Conservation (phyloP, 2,329 filamentous ascomycete genomes). For the Chaetomium globosum region DNA sequence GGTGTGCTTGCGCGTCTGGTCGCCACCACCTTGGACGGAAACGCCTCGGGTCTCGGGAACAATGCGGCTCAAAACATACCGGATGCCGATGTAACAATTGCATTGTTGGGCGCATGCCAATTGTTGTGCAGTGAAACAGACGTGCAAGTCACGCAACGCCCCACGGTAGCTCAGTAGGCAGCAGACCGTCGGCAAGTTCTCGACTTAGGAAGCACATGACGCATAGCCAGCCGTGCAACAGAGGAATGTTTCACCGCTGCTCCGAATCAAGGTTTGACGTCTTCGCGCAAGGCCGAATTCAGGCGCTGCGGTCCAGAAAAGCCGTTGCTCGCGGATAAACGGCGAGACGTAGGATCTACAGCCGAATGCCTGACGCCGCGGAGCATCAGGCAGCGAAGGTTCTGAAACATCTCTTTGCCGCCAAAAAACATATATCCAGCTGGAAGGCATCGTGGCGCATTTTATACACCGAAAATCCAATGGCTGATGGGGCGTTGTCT, state of each 20-base stretch:
- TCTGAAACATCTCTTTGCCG: conserved; percentile 30
- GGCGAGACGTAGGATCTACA: conserved; percentile 19
- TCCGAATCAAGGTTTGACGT: neutral
- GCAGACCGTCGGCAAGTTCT: neutral
- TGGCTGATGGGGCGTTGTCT: neutral
- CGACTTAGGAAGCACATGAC: neutral
- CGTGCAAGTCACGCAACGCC: conserved; percentile 6
- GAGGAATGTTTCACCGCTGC: neutral
- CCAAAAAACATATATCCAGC: conserved; percentile 4
- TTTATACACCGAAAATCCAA: neutral
- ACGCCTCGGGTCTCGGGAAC: conserved; percentile 9
- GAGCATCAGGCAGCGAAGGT: conserved; percentile 16
- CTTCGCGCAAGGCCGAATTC: neutral
- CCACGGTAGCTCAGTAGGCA: neutral
- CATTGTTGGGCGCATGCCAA: neutral
- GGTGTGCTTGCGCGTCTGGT: conserved; percentile 18
- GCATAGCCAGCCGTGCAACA: conserved; percentile 1
- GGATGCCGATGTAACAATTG: neutral
- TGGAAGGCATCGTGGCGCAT: neutral
- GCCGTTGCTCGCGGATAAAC: conserved; percentile 29
- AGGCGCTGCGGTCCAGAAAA: conserved; percentile 22
- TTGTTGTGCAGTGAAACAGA: neutral
- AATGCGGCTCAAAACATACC: neutral
- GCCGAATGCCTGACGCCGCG: conserved; percentile 20
- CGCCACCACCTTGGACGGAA: neutral